Base-by-base conservation (phyloP, 2,329 filamentous ascomycete species). In the Alternaria panax region DNA sequence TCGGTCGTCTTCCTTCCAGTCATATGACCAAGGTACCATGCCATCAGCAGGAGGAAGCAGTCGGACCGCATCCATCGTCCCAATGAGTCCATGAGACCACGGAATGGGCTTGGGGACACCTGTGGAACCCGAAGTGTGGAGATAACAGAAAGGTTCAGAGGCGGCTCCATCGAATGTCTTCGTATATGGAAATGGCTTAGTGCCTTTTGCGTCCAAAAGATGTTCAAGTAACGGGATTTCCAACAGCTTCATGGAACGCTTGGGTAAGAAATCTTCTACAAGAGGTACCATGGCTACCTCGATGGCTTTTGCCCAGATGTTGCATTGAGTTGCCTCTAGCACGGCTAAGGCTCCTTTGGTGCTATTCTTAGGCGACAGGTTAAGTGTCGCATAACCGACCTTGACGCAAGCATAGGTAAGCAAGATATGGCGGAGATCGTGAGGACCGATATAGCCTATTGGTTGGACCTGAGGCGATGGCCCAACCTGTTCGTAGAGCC, bases 341-440 rank as follows among this genome's bases (percentile, higher is more conserved):
- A 72, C 68, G 7, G 65, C 62, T 12, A 71, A 30, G 11, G 69
- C 65, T 7, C 66, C 65, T 41, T 71, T 60, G 4, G 51, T 47
- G 28, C 51, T 68, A 50, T 71, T 72, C 36, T 68, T 69, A 12
- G 68, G 65, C 5, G 69, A 72, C 3, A 67, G 53, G 28, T 60
- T 63, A n/a, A 69, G 56, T 2, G 64, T 60, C 41, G 57, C 63
- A 41, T 79, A 80, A 5, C 80, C 79, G 0, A 76, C 72, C 64
- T 82, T 82, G 51, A 77, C 72, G 18, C 59, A 73, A 9, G 78
- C 80, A 8, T 81, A 69, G 2, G 75, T 62, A 6, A 80, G 25
- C 8, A 81, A 69, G 9, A 64, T 66, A 55, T 81, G 80, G 8
- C 74, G 67, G n/a, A 78, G 52, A 58, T 81, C 80, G 75, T 28